Conservation (phyloP, 331 rosid genomes). For the Pyrus hybrid region DNA sequence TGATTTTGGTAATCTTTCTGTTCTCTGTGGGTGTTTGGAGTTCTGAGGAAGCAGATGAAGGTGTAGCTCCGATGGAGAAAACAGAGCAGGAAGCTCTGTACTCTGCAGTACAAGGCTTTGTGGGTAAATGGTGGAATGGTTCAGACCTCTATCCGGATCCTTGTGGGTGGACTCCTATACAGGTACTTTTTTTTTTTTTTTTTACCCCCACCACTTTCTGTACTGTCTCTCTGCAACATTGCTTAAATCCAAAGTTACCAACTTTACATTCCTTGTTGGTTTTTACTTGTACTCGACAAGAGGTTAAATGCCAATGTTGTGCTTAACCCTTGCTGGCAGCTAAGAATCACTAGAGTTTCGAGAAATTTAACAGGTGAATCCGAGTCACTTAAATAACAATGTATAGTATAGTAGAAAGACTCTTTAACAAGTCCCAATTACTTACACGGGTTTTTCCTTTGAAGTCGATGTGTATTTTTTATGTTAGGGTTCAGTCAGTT, state of each 20-base stretch:
- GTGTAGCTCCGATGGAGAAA: constrained; percentile 69
- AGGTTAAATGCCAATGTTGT: background rate
- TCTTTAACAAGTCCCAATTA: no score
- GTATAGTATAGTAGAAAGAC: no score
- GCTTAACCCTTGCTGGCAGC: constrained; percentile 9
- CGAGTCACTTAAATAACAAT: no score
- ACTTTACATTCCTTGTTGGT: background rate
- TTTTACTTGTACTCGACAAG: background rate
- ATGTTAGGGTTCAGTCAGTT: no score
- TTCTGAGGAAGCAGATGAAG: constrained; percentile 38
- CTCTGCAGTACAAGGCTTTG: constrained; percentile 84
- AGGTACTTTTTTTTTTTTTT: constrained; percentile 28
- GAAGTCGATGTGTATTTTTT: no score
- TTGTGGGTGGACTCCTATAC: constrained; percentile 97
- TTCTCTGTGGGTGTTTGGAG: constrained; percentile 31
- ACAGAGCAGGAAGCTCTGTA: constrained; percentile 60
- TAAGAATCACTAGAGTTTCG: constrained; percentile 70
- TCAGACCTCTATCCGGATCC: constrained; percentile 97
- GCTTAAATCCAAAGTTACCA: background rate
- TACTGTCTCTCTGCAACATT: background rate
- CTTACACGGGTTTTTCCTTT: no score
- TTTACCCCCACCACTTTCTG: background rate
- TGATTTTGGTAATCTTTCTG: constrained; percentile 20
- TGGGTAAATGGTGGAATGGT: constrained; percentile 92
- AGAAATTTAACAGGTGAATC: background rate